Evolutionary conservation across 2,329 filamentous ascomycete species (phyloP).

Genomic region (Parafenestella ontariensis): DNA sequence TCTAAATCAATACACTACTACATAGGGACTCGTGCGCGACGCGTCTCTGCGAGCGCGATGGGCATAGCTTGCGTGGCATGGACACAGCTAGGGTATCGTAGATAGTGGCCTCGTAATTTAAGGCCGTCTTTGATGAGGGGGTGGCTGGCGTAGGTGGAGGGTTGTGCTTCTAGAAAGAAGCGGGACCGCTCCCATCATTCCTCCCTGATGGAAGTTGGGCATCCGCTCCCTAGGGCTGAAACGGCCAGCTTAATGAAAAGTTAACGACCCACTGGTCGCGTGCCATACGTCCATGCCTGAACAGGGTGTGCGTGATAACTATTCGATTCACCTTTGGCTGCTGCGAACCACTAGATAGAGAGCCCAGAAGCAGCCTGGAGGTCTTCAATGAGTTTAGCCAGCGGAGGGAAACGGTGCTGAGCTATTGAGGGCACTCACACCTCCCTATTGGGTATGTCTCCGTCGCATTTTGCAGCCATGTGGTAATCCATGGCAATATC

Average conservation of each 20-base stretch:
- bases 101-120: slow-evolving; percentile 2
- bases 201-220: slow-evolving; percentile 6
- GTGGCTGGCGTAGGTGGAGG: slow-evolving; percentile 9
- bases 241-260: slow-evolving; percentile 17
- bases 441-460: too few relatives aligned
- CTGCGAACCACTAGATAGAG: not conserved
- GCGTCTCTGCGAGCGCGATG: not conserved
- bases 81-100: not conserved
- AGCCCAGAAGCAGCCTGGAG: too few relatives aligned
- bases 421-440: too few relatives aligned
- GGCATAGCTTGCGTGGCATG: slow-evolving; percentile 1
- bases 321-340: not conserved
- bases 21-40: not conserved
- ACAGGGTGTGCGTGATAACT: not conserved
- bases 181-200: slow-evolving; percentile 16
- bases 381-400: too few relatives aligned
- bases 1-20: not conserved
- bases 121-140: not conserved
- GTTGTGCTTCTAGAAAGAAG: slow-evolving; percentile 30
- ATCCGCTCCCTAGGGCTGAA: slow-evolving; percentile 28
- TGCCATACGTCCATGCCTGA: not conserved
- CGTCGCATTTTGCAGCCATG: too few relatives aligned
- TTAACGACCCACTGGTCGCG: slow-evolving; percentile 1
- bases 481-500: too few relatives aligned
- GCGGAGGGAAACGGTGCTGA: too few relatives aligned